Base-by-base conservation (phyloP, 208 protist genomes). In the Hexamita inflata region DNA sequence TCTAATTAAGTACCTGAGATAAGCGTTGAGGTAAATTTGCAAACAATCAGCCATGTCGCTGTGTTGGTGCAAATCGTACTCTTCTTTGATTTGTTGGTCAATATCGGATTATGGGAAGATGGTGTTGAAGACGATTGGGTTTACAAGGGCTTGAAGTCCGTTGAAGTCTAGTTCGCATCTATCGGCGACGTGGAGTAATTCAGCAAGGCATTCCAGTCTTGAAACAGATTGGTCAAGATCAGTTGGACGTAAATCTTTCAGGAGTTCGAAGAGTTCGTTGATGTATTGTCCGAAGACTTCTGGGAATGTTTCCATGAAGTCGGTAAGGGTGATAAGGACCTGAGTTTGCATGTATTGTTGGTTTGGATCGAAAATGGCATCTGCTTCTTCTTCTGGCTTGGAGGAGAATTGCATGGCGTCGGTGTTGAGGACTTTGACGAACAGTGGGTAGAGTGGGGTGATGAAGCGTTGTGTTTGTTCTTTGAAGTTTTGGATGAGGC, bases 401-500 rank as follows among this genome's bases (percentile, higher is more conserved):
- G 34, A 13, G 13, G 60, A 15, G 28, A 58, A 58, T 28, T 58
- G 19, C 13, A 38, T 38, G 24, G 30, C 34, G 30, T 66, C 30
- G 15, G 60, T 30, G 30, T 38, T 66, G 60, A 66, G 15, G 24
- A 30, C 24, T 13, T 66, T 30, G 24, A 66, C 15, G 34, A 38
- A 66, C 26, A 24, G 15, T 13, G 29, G 29, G 34, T 38, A 38
- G 26, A 19, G 15, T 66, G 15, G 24, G 15, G 60, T 15, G 60
- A n/a, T 66, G 15, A 15, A 66, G 34, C 60, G 60, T 38, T 34
- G 30, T 66, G 60, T 66, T 66, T n/a, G n/a, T n/a, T n/a, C n/a
- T n/a, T n/a, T n/a, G n/a, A n/a, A n/a, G n/a, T n/a, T n/a, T n/a
- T n/a, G n/a, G n/a, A n/a, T n/a, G n/a, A n/a, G n/a, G n/a, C n/a